Base-by-base conservation (phyloP, 202 grass and related monocot genomes). In the Musa balbisiana region DNA sequence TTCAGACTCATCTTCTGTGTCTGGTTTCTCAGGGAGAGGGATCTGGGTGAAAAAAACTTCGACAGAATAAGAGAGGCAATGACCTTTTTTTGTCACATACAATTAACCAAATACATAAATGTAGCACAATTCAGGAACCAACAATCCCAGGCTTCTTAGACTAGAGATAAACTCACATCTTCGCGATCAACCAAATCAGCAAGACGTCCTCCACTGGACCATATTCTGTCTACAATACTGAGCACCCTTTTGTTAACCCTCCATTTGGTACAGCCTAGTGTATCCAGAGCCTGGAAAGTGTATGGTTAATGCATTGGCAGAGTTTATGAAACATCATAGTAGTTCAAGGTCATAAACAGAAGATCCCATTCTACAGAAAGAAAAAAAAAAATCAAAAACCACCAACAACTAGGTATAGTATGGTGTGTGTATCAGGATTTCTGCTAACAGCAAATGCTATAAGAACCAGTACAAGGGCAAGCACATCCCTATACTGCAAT, bases 251-350 rank as follows among this genome's bases (percentile, higher is more conserved):
- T 94, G 84, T 98, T 98, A 66, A 92, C 68, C 66, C 88, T 94
- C 95, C 95, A 98, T 76, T 93, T 98, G 22, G 91, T 94, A 73
- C 81, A 88, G 23, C 94, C 95, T 78, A 98, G 87, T 69, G 88
- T 98, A 93, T 98, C 78, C 64, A 98, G 83, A 78, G 95, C 95
- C 95, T 98, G 85, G 33, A 43, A 43, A 43, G 33, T 43, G 33
- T 43, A 43, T 5, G 5, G 5, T 43, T 43, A 43, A 43, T 43
- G 33, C 33, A 43, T 43, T 43, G 33, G 5, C 33, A 43, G 33
- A 43, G 4, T 43, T 43, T 43, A 43, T 43, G 33, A 43, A 43
- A 43, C 33, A 43, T 43, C 33, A 43, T 4, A 43, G 33, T 43
- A 6, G 4, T 43, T 43, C 33, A 43, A 43, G 33, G 33, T 43